Percentiles rank a stretch among this genome's conserved stretches.
Evolutionary conservation across 2,329 filamentous ascomycete genomes (phyloP).

Genomic region (Davidsoniella eucalypti): DNA sequence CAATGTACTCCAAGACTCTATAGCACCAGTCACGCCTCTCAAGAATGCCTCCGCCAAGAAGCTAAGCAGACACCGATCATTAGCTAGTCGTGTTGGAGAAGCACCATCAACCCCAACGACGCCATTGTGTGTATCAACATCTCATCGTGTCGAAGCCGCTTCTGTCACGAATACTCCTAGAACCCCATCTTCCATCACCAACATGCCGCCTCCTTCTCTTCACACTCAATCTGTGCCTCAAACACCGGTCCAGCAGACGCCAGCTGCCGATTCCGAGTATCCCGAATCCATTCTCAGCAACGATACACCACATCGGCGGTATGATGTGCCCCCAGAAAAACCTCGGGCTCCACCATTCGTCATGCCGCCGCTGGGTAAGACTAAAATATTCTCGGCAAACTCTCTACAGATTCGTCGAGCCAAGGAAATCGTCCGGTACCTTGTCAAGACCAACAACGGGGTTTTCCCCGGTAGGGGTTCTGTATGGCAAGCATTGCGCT

Average conservation of each 20-base stretch:
- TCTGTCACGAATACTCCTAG: too few relatives aligned
- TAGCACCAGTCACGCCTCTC: slow-evolving; percentile 1
- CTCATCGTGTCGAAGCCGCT: too few relatives aligned
- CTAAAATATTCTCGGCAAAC: slow-evolving; percentile 18
- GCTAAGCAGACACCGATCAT: background rate
- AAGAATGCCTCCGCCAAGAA: background rate
- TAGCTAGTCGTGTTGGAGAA: background rate
- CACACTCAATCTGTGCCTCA: background rate
- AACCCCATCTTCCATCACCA: background rate
- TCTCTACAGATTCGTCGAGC: slow-evolving; percentile 19
- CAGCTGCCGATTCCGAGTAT: background rate
- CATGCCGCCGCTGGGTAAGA: slow-evolving; percentile 16
- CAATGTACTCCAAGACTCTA: background rate
- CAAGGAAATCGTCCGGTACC: slow-evolving; percentile 25
- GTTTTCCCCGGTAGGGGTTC: slow-evolving; percentile 35
- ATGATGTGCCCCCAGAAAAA: background rate
- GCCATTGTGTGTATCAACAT: background rate
- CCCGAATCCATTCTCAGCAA: background rate
- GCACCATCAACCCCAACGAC: background rate
- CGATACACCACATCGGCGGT: background rate
- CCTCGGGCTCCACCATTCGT: slow-evolving; percentile 2
- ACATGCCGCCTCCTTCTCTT: background rate
- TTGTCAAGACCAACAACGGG: slow-evolving; percentile 26
- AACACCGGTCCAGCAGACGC: background rate
- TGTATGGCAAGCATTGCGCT: slow-evolving; percentile 31